Conservation (phyloP, 2,329 filamentous ascomycete species). For the Shiraia sp. region DNA sequence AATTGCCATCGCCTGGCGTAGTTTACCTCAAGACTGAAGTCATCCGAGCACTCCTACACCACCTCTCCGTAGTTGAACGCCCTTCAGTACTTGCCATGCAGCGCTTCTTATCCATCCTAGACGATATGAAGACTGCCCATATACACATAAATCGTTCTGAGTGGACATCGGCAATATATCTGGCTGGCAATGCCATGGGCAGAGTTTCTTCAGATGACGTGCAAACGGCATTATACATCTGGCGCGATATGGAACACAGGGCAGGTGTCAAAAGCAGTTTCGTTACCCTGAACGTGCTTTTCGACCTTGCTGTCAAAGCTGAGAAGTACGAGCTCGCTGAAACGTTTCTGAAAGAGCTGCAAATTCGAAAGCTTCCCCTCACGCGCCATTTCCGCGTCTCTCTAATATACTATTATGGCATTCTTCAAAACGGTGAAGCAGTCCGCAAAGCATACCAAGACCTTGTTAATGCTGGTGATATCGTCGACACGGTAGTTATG, state of each 20-base stretch:
- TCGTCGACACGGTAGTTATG: constrained; percentile 83
- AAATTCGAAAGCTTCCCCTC: constrained; percentile 65
- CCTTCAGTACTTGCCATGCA: constrained; percentile 65
- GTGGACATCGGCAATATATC: constrained; percentile 84
- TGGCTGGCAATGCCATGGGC: constrained; percentile 73
- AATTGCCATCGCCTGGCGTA: constrained; percentile 58
- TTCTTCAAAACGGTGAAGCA: constrained; percentile 71
- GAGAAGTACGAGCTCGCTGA: constrained; percentile 84
- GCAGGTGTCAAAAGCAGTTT: constrained; percentile 67
- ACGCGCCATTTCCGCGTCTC: constrained; percentile 82
- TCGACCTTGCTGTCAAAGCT: constrained; percentile 83
- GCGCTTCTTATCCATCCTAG: constrained; percentile 79
- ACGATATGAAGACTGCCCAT: constrained; percentile 77
- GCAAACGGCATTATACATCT: constrained; percentile 73
- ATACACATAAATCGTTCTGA: constrained; percentile 69
- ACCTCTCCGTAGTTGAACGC: constrained; percentile 66
- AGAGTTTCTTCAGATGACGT: constrained; percentile 63
- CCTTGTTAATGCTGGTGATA: constrained; percentile 81
- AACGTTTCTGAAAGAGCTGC: constrained; percentile 83
- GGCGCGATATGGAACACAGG: constrained; percentile 85
- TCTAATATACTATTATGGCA: constrained; percentile 81
- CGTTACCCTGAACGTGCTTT: constrained; percentile 92
- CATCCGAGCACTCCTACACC: constrained; percentile 67
- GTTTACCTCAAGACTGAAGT: constrained; percentile 54
- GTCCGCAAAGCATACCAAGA: constrained; percentile 78